Evolutionary conservation across 345 rosid species (phyloP).

Genomic region (Clausena lansium): DNA sequence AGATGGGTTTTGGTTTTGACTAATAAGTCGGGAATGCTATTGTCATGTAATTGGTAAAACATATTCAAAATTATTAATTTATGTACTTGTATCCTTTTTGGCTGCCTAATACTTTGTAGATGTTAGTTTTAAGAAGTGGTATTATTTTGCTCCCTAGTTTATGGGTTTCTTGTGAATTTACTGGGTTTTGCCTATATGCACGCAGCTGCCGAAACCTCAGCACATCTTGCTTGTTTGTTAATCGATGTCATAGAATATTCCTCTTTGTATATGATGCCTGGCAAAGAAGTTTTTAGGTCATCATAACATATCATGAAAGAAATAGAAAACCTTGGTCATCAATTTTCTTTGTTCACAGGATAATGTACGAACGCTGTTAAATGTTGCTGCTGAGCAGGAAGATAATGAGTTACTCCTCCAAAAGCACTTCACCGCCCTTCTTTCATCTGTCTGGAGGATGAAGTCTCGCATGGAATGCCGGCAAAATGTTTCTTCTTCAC

Average conservation of each 20-base stretch:
- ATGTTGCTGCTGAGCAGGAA: constrained; percentile 70
- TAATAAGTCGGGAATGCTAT: neutral
- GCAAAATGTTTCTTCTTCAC: constrained; percentile 34
- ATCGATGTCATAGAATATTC: neutral
- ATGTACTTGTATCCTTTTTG: neutral
- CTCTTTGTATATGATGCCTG: neutral
- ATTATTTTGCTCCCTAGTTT: neutral
- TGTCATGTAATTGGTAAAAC: neutral
- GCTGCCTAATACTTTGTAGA: neutral
- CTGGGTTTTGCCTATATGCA: neutral
- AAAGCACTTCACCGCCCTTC: constrained; percentile 83
- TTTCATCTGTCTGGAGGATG: constrained; percentile 78
- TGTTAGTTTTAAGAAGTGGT: neutral
- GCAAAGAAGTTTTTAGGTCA: neutral
- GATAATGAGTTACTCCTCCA: constrained; percentile 90
- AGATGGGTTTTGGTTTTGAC: neutral
- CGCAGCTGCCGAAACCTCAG: neutral
- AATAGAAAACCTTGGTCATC: constrained; percentile 21
- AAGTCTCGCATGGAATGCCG: constrained; percentile 25
- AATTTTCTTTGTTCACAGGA: constrained; percentile 58
- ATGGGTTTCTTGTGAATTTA: neutral
- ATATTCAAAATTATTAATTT: neutral
- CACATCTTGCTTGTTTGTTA: constrained; percentile 5
- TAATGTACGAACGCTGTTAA: constrained; percentile 63
- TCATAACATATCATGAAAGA: neutral